These are phyloP conservation scores for Kodamaea suecica DNA, from an alignment of 1,139 yeast species.

Conservation along the genomic window DNA sequence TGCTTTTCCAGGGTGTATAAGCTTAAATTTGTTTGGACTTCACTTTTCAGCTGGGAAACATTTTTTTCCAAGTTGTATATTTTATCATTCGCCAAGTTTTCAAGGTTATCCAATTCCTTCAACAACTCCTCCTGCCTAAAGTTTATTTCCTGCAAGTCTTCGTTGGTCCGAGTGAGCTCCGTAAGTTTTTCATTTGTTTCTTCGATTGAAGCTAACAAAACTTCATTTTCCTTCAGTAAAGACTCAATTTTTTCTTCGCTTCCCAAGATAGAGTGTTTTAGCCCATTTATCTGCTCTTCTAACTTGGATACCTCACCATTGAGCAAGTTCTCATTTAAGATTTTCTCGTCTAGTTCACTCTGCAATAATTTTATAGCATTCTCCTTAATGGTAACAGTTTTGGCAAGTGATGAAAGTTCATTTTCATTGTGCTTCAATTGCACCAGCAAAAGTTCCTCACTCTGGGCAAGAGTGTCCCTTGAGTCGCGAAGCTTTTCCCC, in stretches of 20 bases:
- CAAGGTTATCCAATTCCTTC: conserved; percentile 22
- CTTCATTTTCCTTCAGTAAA: conserved; percentile 18
- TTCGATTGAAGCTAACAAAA: conserved; percentile 14
- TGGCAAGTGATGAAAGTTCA: conserved; percentile 30
- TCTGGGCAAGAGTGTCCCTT: conserved; percentile 20
- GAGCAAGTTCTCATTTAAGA: conserved; percentile 6
- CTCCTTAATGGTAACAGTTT: conserved; percentile 26
- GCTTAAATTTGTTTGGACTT: conserved; percentile 10
- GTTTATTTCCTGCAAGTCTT: conserved; percentile 17
- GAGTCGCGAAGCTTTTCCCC: conserved; percentile 20
- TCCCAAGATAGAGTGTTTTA: conserved; percentile 15
- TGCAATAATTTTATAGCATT: conserved; percentile 10
- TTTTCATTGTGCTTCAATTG: conserved; percentile 31
- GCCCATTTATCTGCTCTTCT: conserved; percentile 9
- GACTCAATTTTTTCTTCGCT: conserved; percentile 14
- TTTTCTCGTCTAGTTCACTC: conserved; percentile 10
- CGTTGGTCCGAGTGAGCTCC: conserved; percentile 15
- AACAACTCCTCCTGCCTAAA: conserved; percentile 20
- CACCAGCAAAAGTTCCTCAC: conserved; percentile 26
- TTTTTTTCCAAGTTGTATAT: conserved; percentile 20
- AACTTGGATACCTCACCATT: conserved; percentile 2
- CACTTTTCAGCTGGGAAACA: conserved; percentile 9
- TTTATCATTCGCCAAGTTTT: conserved; percentile 22
- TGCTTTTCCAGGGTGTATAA: conserved; percentile 14
- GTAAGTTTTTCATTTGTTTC: conserved; percentile 13